Conservation (phyloP, 1,284 basidiomycete species). For the Tetrapyrgos nigripes region DNA sequence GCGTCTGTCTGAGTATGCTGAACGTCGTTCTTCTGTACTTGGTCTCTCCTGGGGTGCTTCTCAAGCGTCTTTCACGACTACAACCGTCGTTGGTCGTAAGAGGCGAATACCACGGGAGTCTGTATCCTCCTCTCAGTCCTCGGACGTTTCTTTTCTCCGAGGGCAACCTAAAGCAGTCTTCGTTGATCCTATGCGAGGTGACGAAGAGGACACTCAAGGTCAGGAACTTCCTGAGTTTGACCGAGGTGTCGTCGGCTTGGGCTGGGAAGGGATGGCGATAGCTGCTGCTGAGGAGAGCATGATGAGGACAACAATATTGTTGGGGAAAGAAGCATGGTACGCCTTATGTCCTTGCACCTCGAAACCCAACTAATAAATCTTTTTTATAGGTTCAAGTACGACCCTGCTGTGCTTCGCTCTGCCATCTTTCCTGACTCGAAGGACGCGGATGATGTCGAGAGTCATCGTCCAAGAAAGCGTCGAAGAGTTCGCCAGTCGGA, state of each 20-base stretch:
- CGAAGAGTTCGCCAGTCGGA: neutral
- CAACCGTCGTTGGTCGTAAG: conserved; percentile 43
- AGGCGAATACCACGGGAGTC: conserved; percentile 40
- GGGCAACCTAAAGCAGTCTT: conserved; percentile 44
- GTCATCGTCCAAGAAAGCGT: conserved; percentile 6
- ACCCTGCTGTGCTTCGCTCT: neutral
- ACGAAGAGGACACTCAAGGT: no score
- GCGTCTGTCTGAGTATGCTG: conserved; percentile 67
- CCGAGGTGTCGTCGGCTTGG: neutral
- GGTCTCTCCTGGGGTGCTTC: conserved; percentile 31
- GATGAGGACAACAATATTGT: conserved; percentile 4
- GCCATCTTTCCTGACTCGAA: neutral
- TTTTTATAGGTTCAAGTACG: conserved; percentile 11
- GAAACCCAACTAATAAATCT: no score
- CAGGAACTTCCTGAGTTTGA: conserved; percentile 29
- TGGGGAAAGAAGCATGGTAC: conserved; percentile 15
- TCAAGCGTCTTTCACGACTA: conserved; percentile 23
- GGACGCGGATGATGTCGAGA: neutral
- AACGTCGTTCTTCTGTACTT: conserved; percentile 61
- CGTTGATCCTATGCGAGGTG: conserved; percentile 42
- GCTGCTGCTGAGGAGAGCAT: neutral
- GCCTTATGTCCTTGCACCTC: neutral
- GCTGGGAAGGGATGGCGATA: neutral
- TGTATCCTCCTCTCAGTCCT: conserved; percentile 4
- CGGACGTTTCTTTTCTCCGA: conserved; percentile 8